Conservation (phyloP, 306 rosid species). For the Neltuma alba region DNA sequence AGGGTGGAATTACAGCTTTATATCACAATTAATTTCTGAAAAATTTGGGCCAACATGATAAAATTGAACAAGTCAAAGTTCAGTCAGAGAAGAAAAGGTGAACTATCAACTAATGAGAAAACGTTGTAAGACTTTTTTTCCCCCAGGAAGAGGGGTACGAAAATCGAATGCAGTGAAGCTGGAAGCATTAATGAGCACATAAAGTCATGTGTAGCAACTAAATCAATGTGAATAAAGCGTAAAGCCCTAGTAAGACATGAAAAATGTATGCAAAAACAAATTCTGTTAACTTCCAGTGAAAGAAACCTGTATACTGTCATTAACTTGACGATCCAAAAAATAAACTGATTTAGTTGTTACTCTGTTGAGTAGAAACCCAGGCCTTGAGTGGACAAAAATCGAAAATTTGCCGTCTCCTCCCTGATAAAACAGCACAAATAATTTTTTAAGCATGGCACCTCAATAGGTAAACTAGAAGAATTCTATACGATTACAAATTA, state of each 20-base stretch:
- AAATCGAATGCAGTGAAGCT: not conserved
- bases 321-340: constrained; percentile 93
- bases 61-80: constrained; percentile 16
- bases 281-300: constrained; percentile 1
- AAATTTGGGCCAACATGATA: not conserved
- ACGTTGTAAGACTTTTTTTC: not conserved
- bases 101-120: not conserved
- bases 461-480: constrained; percentile 29
- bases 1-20: not conserved
- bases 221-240: not conserved
- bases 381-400: constrained; percentile 87
- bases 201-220: not conserved
- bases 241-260: not conserved
- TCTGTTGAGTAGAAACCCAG: constrained; percentile 85
- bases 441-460: constrained; percentile 22
- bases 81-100: constrained; percentile 12
- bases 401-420: constrained; percentile 79
- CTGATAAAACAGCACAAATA: constrained; percentile 50
- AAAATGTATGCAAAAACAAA: not conserved
- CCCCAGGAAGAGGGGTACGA: not conserved
- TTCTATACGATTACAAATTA: constrained; percentile 14
- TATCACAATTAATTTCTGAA: not conserved
- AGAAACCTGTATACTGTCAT: constrained; percentile 88
- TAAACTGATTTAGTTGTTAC: constrained; percentile 78
- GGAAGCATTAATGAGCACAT: not conserved